Evolutionary conservation across 2,329 filamentous ascomycete species (phyloP).

Genomic region (Fragosphaeria purpurea): DNA sequence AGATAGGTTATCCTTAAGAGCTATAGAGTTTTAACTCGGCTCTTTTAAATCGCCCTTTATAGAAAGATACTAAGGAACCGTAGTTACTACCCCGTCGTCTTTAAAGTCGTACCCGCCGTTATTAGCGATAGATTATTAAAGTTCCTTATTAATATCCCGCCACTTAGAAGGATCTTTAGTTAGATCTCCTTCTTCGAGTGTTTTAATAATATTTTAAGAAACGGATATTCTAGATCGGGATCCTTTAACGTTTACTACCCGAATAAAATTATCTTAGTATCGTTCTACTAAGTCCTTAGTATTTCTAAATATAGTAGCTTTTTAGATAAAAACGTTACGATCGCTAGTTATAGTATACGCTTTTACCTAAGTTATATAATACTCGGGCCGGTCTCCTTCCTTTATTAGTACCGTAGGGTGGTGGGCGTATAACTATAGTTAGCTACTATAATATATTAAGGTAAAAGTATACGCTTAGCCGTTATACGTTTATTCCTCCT

Average conservation of each 20-base stretch:
- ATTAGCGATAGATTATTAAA: no score
- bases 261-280: constrained; percentile 25
- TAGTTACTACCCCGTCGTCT: not conserved
- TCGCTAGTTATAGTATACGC: constrained; percentile 19
- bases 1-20: not conserved
- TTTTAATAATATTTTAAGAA: not conserved
- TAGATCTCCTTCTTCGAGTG: no score
- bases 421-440: constrained; percentile 28
- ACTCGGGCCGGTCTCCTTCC: constrained; percentile 24
- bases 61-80: not conserved
- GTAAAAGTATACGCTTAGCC: constrained; percentile 28
- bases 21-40: not conserved
- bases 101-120: not conserved
- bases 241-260: constrained; percentile 13
- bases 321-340: constrained; percentile 22
- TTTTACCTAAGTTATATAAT: constrained; percentile 29
- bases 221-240: not conserved
- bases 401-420: constrained; percentile 23
- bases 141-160: no score
- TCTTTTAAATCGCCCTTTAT: not conserved
- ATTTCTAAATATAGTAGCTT: constrained; percentile 29
- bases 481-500: constrained; percentile 24
- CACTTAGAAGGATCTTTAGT: no score
- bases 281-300: constrained; percentile 26
- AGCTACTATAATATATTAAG: constrained; percentile 26